These are phyloP conservation scores for Yamadazyma atmosphaerica DNA, from an alignment of 1,139 yeast genomes.

Conservation along the genomic window DNA sequence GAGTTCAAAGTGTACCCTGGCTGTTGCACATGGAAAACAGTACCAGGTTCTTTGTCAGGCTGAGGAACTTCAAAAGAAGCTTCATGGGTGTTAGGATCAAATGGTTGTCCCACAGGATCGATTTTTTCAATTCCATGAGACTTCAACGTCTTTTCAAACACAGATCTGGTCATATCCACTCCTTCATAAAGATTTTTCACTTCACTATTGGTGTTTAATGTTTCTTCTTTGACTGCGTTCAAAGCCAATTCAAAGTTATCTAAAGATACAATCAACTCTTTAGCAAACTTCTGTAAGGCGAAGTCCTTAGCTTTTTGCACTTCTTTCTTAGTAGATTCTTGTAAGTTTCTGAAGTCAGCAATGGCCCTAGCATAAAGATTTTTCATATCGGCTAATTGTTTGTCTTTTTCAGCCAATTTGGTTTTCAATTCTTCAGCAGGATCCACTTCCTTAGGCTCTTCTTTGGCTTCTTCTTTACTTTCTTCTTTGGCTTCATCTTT, in stretches of 20 bases:
- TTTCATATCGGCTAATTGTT: conserved; percentile 79
- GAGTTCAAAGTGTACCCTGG: conserved; percentile 84
- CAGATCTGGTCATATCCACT: conserved; percentile 84
- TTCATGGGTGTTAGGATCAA: conserved; percentile 92
- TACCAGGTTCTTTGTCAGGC: conserved; percentile 89
- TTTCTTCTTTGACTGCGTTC: conserved; percentile 70
- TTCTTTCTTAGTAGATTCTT: conserved; percentile 87
- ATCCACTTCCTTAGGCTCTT: conserved; percentile 21
- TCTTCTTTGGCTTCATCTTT: conserved; percentile 11
- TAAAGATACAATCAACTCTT: conserved; percentile 83
- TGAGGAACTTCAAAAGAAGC: conserved; percentile 89
- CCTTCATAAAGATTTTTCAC: conserved; percentile 83
- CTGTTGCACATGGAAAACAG: conserved; percentile 92
- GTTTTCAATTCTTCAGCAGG: conserved; percentile 47
- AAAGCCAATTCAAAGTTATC: conserved; percentile 92
- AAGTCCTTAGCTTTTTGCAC: conserved; percentile 84
- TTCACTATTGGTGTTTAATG: conserved; percentile 57
- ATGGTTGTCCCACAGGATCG: conserved; percentile 80
- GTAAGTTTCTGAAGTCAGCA: conserved; percentile 92
- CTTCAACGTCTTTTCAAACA: conserved; percentile 80
- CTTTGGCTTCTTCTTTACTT: conserved; percentile 11
- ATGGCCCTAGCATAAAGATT: conserved; percentile 81
- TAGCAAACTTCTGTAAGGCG: conserved; percentile 91
- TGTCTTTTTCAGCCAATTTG: conserved; percentile 66
- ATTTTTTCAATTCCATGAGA: conserved; percentile 81